These are phyloP conservation scores for Candida saitoana DNA, from an alignment of 805 yeast genomes.

Conservation along the genomic window DNA sequence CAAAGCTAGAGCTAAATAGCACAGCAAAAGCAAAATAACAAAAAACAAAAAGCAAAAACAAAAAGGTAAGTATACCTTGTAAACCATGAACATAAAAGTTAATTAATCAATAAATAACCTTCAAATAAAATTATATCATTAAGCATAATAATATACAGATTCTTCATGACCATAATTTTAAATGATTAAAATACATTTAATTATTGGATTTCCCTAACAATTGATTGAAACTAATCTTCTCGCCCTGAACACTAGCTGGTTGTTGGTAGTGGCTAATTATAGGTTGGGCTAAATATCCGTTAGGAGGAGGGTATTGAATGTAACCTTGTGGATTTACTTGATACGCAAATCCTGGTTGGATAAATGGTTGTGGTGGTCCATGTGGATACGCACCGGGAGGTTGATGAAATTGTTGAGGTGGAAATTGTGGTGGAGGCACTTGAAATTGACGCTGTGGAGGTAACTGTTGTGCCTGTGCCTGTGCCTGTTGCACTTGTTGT, in stretches of 20 bases:
- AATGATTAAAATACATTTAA: background rate
- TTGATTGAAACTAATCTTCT: constrained; percentile 38
- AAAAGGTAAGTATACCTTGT: too few species aligned
- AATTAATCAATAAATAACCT: background rate
- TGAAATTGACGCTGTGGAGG: constrained; percentile 3
- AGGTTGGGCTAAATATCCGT: constrained; percentile 7
- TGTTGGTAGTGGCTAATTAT: constrained; percentile 6
- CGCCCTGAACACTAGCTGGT: constrained; percentile 20
- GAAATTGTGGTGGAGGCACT: constrained; percentile 2
- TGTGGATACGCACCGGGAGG: constrained; percentile 4
- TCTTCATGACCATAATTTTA: background rate
- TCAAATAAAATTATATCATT: background rate
- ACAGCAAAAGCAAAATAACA: background rate
- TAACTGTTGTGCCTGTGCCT: background rate
- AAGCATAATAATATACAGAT: background rate
- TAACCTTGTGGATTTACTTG: constrained; percentile 29
- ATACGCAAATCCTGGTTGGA: constrained; percentile 30
- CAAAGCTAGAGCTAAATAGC: background rate
- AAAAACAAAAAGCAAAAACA: too few species aligned
- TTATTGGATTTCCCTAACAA: constrained; percentile 21
- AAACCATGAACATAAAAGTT: background rate
- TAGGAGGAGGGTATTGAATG: constrained; percentile 23
- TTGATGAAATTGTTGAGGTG: constrained; percentile 7
- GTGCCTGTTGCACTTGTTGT: constrained; percentile 2
- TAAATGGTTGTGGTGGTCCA: constrained; percentile 11